Evolutionary conservation across 805 yeast genomes (phyloP).

Genomic region (Teunomyces pallodes): DNA sequence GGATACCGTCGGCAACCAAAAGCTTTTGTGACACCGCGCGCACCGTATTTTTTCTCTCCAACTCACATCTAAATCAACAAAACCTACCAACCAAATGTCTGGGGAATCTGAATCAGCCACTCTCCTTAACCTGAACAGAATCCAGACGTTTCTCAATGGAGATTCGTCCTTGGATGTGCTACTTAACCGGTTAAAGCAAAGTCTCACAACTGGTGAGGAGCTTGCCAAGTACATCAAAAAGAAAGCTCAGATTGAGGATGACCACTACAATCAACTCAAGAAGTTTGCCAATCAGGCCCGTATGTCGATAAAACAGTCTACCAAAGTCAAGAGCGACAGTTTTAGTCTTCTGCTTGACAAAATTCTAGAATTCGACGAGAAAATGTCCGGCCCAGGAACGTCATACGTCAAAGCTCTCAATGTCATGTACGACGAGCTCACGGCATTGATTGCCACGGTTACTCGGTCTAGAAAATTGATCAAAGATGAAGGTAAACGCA

Average conservation of each 20-base stretch:
- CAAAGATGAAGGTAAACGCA: slow-evolving; percentile 78
- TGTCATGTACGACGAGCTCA: slow-evolving; percentile 82
- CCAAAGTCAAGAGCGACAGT: slow-evolving; percentile 56
- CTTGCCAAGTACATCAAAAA: slow-evolving; percentile 74
- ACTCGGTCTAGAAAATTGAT: slow-evolving; percentile 68
- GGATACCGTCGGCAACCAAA: not conserved
- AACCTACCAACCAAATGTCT: not conserved
- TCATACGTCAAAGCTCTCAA: slow-evolving; percentile 77
- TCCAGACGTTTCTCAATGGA: slow-evolving; percentile 54
- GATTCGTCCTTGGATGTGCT: slow-evolving; percentile 77
- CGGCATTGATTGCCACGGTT: slow-evolving; percentile 66
- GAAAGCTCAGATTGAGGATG: slow-evolving; percentile 75
- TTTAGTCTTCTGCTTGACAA: slow-evolving; percentile 65
- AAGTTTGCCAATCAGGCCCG: slow-evolving; percentile 63
- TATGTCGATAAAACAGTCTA: slow-evolving; percentile 43
- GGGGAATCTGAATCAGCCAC: slow-evolving; percentile 5
- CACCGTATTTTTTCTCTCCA: not conserved
- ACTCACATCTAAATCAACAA: not conserved
- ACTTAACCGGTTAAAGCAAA: slow-evolving; percentile 71
- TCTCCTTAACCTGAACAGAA: slow-evolving; percentile 43
- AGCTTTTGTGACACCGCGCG: not conserved
- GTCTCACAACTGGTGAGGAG: slow-evolving; percentile 81
- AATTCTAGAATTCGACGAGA: slow-evolving; percentile 76
- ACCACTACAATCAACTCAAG: slow-evolving; percentile 68
- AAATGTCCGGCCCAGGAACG: slow-evolving; percentile 61